These are phyloP conservation scores for Leccinum sublutescens DNA, from an alignment of 768 basidiomycete genomes.

Conservation along the genomic window DNA sequence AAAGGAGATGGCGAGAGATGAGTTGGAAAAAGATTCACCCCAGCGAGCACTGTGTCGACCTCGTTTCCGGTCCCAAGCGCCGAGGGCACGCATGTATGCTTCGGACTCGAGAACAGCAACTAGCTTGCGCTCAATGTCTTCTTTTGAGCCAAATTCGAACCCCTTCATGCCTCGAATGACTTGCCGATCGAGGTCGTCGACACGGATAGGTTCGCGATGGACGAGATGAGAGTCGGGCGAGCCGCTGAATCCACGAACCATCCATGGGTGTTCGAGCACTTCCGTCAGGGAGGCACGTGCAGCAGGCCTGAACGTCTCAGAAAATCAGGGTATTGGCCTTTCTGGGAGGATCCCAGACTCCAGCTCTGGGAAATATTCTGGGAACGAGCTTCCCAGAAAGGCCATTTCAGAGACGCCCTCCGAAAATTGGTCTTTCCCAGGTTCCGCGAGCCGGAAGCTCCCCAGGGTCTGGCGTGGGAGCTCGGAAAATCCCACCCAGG, in stretches of 20 bases:
- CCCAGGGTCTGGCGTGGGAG: no score
- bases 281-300: constrained; percentile 81
- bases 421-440: no score
- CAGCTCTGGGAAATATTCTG: no score
- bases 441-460: no score
- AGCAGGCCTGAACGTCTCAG: no score
- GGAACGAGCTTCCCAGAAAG: no score
- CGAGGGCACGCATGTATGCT: constrained; percentile 67
- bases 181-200: constrained; percentile 83
- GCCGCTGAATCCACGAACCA: constrained; percentile 81
- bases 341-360: no score
- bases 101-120: constrained; percentile 75
- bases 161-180: constrained; percentile 92
- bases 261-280: constrained; percentile 88
- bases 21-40: constrained; percentile 60
- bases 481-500: no score
- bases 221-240: constrained; percentile 84
- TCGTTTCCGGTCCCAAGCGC: constrained; percentile 76
- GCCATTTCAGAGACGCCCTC: no score
- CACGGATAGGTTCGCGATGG: constrained; percentile 83
- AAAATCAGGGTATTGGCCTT: no score
- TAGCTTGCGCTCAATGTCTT: constrained; percentile 79
- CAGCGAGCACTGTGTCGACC: constrained; percentile 45
- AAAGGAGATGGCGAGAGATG: constrained; percentile 67
- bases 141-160: constrained; percentile 92